phyloP scores from a whole-genome alignment of 2,329 filamentous ascomycete genomes.

The Penicillium glabrum region DNA sequence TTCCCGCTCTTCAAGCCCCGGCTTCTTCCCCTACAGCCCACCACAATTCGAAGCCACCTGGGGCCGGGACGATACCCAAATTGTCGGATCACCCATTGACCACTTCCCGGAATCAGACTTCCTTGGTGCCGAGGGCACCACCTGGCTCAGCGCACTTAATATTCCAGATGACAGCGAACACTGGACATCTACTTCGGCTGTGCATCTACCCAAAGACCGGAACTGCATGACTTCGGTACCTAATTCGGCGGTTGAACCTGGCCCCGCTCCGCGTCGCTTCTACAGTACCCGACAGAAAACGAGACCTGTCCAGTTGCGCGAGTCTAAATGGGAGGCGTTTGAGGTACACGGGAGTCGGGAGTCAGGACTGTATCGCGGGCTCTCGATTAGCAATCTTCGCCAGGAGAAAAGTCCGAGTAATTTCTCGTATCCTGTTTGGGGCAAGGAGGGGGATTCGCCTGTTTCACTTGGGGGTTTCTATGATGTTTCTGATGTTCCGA shows the following conservation, averaged over 20 bases:
- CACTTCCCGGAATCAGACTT: not conserved
- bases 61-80: not conserved
- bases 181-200: not conserved
- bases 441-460: not conserved
- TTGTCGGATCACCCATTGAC: not conserved
- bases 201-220: not conserved
- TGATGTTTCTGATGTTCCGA: not conserved
- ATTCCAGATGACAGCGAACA: not conserved
- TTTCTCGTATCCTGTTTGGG: conserved; percentile 3
- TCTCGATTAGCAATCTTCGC: conserved; percentile 4
- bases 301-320: not conserved
- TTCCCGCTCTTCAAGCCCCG: conserved; percentile 11
- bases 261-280: conserved; percentile 15
- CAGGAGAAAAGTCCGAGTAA: not conserved
- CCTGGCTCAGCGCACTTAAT: conserved; percentile 15
- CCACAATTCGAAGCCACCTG: conserved; percentile 4
- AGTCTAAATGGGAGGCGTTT: conserved; percentile 4
- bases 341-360: conserved; percentile 5
- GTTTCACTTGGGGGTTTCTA: not conserved
- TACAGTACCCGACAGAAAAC: conserved; percentile 15
- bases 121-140: conserved; percentile 9
- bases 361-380: conserved; percentile 2
- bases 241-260: not conserved
- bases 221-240: not conserved
- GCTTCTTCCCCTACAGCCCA: conserved; percentile 21